phyloP scores from a whole-genome alignment of 495 filamentous ascomycete genomes.

The Aspergillus carlsbadensis region DNA sequence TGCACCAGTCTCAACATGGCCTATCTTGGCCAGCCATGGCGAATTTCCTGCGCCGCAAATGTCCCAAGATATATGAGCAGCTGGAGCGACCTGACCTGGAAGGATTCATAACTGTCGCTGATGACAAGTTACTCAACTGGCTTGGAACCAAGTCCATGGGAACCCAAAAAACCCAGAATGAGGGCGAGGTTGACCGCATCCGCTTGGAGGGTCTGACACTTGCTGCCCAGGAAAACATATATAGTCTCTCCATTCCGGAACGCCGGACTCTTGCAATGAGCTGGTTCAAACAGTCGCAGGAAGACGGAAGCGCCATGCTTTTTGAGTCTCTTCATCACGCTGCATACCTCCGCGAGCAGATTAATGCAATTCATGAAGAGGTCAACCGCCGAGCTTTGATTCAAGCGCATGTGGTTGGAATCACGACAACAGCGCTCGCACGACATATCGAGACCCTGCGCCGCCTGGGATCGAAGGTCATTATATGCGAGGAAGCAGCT shows the following conservation, averaged over 20 bases:
- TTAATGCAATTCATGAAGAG: conserved; percentile 34
- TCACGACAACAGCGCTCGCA: conserved; percentile 74
- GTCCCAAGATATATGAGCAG: background rate
- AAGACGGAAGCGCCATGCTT: background rate
- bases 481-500: conserved; percentile 76
- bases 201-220: background rate
- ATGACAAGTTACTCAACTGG: conserved; percentile 1
- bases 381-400: conserved; percentile 31
- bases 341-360: conserved; percentile 19
- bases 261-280: background rate
- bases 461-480: conserved; percentile 59
- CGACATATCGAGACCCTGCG: conserved; percentile 60
- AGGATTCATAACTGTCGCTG: background rate
- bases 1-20: conserved; percentile 1
- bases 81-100: background rate
- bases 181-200: background rate
- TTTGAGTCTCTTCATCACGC: background rate
- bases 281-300: conserved; percentile 2
- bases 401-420: conserved; percentile 58
- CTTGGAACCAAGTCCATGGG: background rate
- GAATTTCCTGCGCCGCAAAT: background rate
- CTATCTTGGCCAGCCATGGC: background rate
- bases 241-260: conserved; percentile 1
- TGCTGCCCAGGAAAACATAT: background rate
- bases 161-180: background rate